These are phyloP conservation scores for Pyricularia sp. DNA, from an alignment of 2,329 filamentous ascomycete genomes.

Conservation along the genomic window DNA sequence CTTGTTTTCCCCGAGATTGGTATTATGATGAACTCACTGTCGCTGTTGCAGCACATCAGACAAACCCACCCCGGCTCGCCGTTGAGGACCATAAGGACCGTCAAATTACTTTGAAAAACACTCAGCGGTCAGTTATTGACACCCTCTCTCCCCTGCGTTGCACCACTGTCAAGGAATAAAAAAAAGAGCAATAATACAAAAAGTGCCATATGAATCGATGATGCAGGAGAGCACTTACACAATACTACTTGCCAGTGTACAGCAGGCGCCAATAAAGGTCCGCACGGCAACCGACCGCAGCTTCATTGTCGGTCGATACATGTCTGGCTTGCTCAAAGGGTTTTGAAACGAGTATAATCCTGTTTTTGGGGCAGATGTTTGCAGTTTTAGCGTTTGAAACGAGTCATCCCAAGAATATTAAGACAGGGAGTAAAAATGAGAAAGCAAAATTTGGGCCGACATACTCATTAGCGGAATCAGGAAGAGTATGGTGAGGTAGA, in stretches of 20 bases:
- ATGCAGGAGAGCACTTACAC: slow-evolving; percentile 31
- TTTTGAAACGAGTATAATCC: slow-evolving; percentile 46
- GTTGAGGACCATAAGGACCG: slow-evolving; percentile 45
- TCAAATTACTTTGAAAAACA: slow-evolving; percentile 34
- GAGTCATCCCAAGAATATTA: not conserved
- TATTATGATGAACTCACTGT: slow-evolving; percentile 32
- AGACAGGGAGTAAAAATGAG: not conserved
- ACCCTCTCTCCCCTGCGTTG: too few species aligned
- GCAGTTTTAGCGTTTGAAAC: not conserved
- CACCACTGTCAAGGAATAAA: too few species aligned
- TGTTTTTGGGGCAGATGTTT: slow-evolving; percentile 14
- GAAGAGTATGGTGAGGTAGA: slow-evolving; percentile 54
- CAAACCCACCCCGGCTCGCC: slow-evolving; percentile 56
- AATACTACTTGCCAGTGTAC: slow-evolving; percentile 45
- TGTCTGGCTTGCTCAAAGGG: slow-evolving; percentile 24
- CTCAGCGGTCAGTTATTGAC: too few species aligned
- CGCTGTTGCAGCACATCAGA: slow-evolving; percentile 55
- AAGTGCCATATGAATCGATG: too few species aligned
- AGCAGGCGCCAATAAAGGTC: slow-evolving; percentile 45
- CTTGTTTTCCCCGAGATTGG: too few species aligned
- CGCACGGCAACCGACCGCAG: slow-evolving; percentile 41
- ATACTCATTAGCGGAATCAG: slow-evolving; percentile 37
- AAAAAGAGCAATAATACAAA: too few species aligned
- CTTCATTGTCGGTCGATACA: slow-evolving; percentile 22
- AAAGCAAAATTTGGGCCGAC: not conserved